Conservation (phyloP, 2,329 filamentous ascomycete species). For the Catunica adiposa region DNA sequence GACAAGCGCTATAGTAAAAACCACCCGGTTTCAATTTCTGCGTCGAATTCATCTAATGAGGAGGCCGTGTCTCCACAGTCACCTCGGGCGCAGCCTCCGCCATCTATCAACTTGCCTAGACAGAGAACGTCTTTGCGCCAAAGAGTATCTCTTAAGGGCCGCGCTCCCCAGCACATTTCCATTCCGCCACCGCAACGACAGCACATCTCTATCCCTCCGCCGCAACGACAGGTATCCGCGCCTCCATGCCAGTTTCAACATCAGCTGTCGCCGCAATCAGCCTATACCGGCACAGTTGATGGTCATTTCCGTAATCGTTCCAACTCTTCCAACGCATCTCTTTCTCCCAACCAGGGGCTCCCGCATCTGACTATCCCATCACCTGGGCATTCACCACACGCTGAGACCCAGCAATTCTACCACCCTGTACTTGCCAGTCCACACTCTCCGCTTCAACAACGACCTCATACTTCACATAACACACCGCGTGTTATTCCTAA, state of each 20-base stretch:
- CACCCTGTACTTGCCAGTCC: conserved; percentile 46
- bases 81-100: conserved; percentile 4
- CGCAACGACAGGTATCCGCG: conserved; percentile 20
- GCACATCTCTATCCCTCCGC: conserved; percentile 30
- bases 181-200: too few relatives aligned
- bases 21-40: conserved; percentile 9
- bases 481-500: conserved; percentile 15
- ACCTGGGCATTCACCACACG: conserved; percentile 20
- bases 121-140: conserved; percentile 33
- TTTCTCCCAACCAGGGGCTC: conserved; percentile 12
- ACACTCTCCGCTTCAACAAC: conserved; percentile 45
- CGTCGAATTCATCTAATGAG: background rate
- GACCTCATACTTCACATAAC: conserved; percentile 34
- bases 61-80: background rate
- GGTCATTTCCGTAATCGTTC: conserved; percentile 24
- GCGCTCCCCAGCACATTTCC: conserved; percentile 35
- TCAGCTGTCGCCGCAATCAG: conserved; percentile 29
- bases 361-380: background rate
- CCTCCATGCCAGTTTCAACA: conserved; percentile 15
- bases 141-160: conserved; percentile 36
- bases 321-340: conserved; percentile 20
- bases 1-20: conserved; percentile 15
- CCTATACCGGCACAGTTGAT: conserved; percentile 33
- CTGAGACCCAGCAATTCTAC: conserved; percentile 34
- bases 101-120: conserved; percentile 18